Percentiles rank a stretch among this genome's conserved stretches.
phyloP scores from a whole-genome alignment of 768 basidiomycete genomes.

The Zangia roseola region DNA sequence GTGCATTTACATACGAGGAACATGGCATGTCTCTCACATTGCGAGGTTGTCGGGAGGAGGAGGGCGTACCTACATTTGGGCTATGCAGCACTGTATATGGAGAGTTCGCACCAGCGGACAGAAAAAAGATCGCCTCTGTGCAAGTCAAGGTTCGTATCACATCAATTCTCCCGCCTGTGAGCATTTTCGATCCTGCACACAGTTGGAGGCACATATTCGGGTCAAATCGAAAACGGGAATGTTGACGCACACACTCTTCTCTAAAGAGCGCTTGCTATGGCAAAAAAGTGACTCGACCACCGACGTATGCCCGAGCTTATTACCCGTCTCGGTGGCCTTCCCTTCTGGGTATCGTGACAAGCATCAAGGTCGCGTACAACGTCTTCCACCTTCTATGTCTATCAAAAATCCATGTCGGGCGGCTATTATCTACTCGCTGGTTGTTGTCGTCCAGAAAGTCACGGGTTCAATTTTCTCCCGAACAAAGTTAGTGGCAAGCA shows the following conservation, averaged over 20 bases:
- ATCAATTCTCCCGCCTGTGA: background rate
- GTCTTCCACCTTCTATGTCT: constrained; percentile 32
- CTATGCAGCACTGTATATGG: constrained; percentile 28
- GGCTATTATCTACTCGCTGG: constrained; percentile 26
- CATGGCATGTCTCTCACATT: constrained; percentile 29
- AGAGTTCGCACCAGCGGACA: constrained; percentile 27
- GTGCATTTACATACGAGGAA: constrained; percentile 32
- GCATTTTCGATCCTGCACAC: background rate
- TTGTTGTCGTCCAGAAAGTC: constrained; percentile 22
- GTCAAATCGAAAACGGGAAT: constrained; percentile 13
- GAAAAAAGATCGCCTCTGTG: constrained; percentile 27
- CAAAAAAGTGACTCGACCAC: constrained; percentile 7
- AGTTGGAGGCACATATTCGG: constrained; percentile 27
- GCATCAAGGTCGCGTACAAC: constrained; percentile 15
- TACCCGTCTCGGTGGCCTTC: constrained; percentile 31
- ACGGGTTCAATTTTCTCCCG: constrained; percentile 18
- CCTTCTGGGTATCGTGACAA: constrained; percentile 28
- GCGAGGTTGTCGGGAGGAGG: constrained; percentile 32
- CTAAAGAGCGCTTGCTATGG: constrained; percentile 27
- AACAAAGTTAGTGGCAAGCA: constrained; percentile 18
- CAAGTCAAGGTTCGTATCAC: constrained; percentile 24
- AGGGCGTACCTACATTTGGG: constrained; percentile 29
- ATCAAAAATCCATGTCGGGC: constrained; percentile 23
- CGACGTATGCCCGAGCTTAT: constrained; percentile 25
- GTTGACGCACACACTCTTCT: constrained; percentile 17